A percentile compares a stretch with the other conserved stretches of the same genome.
Evolutionary conservation across 2,329 filamentous ascomycete species (phyloP).

Genomic region (Talaromyces sp.): DNA sequence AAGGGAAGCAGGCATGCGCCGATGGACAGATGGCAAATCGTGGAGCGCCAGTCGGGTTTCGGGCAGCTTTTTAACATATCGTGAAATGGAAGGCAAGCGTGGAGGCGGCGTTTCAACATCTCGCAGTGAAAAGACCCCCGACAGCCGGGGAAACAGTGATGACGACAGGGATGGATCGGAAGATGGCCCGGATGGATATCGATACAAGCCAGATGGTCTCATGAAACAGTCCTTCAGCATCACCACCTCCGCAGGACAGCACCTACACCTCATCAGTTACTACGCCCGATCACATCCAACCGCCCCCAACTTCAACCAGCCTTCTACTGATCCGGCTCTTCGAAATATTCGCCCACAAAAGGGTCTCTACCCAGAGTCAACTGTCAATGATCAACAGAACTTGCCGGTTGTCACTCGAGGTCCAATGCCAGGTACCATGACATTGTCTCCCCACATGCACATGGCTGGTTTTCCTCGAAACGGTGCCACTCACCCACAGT

Average conservation of each 20-base stretch:
- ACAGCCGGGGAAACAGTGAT: slow-evolving; percentile 75
- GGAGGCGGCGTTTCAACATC: slow-evolving; percentile 58
- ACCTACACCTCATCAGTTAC: slow-evolving; percentile 96
- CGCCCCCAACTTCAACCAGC: slow-evolving; percentile 71
- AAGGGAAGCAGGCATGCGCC: slow-evolving; percentile 92
- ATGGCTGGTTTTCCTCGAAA: slow-evolving; percentile 54
- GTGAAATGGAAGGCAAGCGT: slow-evolving; percentile 98
- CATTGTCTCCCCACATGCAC: slow-evolving; percentile 51
- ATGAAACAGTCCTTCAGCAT: slow-evolving; percentile 99
- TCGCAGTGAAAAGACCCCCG: slow-evolving; percentile 71
- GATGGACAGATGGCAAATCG: slow-evolving; percentile 98
- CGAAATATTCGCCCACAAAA: slow-evolving; percentile 82
- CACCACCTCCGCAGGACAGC: slow-evolving; percentile 82
- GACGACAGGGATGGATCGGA: slow-evolving; percentile 73
- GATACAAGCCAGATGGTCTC: slow-evolving; percentile 91
- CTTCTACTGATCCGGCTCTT: slow-evolving; percentile 73
- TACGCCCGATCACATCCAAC: slow-evolving; percentile 77
- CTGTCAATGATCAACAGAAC: slow-evolving; percentile 77
- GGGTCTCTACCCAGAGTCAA: slow-evolving; percentile 96
- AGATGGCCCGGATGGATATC: slow-evolving; percentile 76
- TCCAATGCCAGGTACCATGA: slow-evolving; percentile 58
- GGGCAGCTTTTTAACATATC: slow-evolving; percentile 93
- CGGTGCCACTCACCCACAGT: slow-evolving; percentile 36
- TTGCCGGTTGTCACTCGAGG: slow-evolving; percentile 77
- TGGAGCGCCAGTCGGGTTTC: slow-evolving; percentile 98